A percentile compares a stretch with the other conserved stretches of the same genome.
Evolutionary conservation across 108 stramenopile species (phyloP).

Genomic region (Nitzschia sp.): DNA sequence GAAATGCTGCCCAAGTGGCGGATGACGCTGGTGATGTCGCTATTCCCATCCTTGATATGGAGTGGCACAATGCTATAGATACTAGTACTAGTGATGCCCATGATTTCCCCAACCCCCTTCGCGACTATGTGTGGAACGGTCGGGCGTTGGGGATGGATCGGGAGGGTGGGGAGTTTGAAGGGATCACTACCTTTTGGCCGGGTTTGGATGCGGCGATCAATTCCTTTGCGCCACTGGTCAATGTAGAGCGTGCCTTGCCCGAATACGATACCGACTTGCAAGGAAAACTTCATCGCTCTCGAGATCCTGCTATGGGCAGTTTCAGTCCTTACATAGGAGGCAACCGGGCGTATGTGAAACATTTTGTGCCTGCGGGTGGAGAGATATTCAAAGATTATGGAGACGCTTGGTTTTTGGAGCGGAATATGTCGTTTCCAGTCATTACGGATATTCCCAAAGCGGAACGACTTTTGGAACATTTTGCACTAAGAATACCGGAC

Average conservation of each 20-base stretch:
- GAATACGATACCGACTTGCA: conserved; percentile 10
- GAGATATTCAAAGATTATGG: conserved; percentile 76
- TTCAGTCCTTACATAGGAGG: conserved; percentile 45
- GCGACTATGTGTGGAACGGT: conserved; percentile 58
- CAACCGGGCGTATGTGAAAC: conserved; percentile 9
- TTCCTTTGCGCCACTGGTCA: conserved; percentile 33
- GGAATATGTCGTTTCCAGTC: conserved; percentile 22
- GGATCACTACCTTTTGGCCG: conserved; percentile 32
- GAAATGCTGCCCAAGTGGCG: background rate
- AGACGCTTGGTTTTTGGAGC: conserved; percentile 51
- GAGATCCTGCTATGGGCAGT: conserved; percentile 36
- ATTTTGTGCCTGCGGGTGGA: conserved; percentile 53
- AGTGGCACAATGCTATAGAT: conserved; percentile 41
- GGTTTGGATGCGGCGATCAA: conserved; percentile 52
- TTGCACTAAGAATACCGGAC: background rate
- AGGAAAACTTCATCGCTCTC: conserved; percentile 39
- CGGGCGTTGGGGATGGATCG: conserved; percentile 25
- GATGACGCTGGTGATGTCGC: conserved; percentile 39
- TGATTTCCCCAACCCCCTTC: conserved; percentile 31
- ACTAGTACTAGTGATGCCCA: conserved; percentile 8
- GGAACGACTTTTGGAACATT: background rate
- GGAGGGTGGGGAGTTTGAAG: background rate
- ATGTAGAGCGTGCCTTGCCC: conserved; percentile 28
- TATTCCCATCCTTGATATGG: conserved; percentile 53
- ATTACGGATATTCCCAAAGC: conserved; percentile 1